Evolutionary conservation across 768 basidiomycete species (phyloP).

Genomic region (Agrocybe chaxingu): DNA sequence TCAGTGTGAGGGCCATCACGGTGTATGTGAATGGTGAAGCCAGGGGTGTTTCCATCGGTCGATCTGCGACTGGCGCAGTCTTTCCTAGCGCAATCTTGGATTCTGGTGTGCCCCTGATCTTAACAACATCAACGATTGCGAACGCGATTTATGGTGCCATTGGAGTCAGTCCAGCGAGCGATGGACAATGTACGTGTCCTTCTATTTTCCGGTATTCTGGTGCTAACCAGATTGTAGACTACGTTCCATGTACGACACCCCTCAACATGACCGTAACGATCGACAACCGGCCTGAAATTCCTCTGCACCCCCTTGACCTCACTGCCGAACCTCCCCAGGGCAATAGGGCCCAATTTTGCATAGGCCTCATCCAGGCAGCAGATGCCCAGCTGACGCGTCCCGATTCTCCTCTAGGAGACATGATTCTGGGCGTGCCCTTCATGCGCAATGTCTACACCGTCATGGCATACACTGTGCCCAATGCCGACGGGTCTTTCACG

Average conservation of each 20-base stretch:
- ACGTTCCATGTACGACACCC: constrained; percentile 66
- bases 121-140: constrained; percentile 58
- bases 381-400: constrained; percentile 36
- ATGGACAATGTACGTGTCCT: constrained; percentile 58
- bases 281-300: constrained; percentile 50
- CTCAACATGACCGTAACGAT: constrained; percentile 68
- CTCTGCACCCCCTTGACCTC: constrained; percentile 76
- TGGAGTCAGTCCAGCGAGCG: constrained; percentile 52
- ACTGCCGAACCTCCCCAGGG: constrained; percentile 44
- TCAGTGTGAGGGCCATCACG: constrained; percentile 51
- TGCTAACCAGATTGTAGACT: constrained; percentile 42
- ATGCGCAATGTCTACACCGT: constrained; percentile 76
- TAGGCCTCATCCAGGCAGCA: constrained; percentile 65
- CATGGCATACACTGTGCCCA: constrained; percentile 59
- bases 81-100: constrained; percentile 71
- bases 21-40: constrained; percentile 51
- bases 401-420: constrained; percentile 48
- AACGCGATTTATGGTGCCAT: constrained; percentile 79
- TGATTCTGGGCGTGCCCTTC: constrained; percentile 79
- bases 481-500: constrained; percentile 43
- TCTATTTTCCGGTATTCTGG: neutral
- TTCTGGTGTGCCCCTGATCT: constrained; percentile 64
- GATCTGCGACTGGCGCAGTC: constrained; percentile 33
- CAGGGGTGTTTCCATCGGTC: constrained; percentile 37
- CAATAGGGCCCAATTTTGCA: constrained; percentile 45